These are phyloP conservation scores for Pichia sp. DNA, from an alignment of 1,139 yeast genomes.

Conservation along the genomic window DNA sequence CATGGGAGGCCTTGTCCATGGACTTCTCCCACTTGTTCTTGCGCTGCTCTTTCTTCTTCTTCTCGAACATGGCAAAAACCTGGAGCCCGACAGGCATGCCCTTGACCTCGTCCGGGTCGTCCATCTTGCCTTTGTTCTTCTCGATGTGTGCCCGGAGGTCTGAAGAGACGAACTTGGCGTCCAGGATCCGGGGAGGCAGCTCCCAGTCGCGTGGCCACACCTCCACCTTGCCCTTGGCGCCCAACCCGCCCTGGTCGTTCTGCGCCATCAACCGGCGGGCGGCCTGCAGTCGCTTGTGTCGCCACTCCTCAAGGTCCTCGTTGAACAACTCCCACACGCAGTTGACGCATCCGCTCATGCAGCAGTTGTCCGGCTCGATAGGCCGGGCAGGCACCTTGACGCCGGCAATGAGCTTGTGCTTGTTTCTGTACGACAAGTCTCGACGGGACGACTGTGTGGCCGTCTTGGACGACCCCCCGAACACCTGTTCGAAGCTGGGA, in stretches of 20 bases:
- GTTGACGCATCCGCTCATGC: constrained; percentile 95
- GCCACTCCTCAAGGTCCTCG: constrained; percentile 86
- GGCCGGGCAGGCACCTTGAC: constrained; percentile 76
- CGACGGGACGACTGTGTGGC: constrained; percentile 31
- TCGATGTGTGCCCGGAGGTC: constrained; percentile 17
- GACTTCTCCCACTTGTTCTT: constrained; percentile 1
- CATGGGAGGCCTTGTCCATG: background rate
- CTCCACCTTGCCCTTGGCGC: constrained; percentile 30
- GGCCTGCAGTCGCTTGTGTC: constrained; percentile 54
- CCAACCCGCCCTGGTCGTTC: constrained; percentile 12
- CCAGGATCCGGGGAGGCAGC: constrained; percentile 53
- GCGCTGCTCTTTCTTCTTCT: constrained; percentile 46
- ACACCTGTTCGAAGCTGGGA: constrained; percentile 26
- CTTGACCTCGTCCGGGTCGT: constrained; percentile 39
- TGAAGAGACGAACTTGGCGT: constrained; percentile 34
- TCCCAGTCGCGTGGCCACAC: constrained; percentile 81
- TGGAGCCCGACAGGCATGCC: constrained; percentile 71
- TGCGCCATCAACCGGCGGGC: constrained; percentile 35
- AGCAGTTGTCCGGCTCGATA: constrained; percentile 88
- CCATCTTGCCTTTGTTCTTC: constrained; percentile 14
- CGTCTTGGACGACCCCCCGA: constrained; percentile 31
- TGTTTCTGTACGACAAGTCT: constrained; percentile 31
- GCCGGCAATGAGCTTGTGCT: constrained; percentile 52
- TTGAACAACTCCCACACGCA: constrained; percentile 95
- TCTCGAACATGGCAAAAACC: constrained; percentile 82